Evolutionary conservation across 805 yeast genomes (phyloP), one percentile per base, ranked within the genome.

Genomic region (Suhomyces faveliae): DNA sequence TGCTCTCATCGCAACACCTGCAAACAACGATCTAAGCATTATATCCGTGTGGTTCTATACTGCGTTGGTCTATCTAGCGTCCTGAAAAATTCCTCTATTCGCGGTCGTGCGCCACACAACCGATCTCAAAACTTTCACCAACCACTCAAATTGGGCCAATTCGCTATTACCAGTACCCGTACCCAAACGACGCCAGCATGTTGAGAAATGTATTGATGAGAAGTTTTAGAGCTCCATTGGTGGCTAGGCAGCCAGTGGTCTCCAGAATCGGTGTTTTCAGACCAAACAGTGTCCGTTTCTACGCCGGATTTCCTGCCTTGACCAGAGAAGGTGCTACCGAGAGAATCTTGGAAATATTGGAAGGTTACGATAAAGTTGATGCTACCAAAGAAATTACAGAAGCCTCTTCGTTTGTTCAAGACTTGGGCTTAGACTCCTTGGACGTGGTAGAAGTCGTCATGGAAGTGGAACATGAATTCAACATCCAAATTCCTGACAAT

Each of bases 251-350:
- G 11, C 57, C 60, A 41, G 40, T 52, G 19, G 51, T 45, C 21
- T 23, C 47, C 23, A 24, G 45, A 13, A 20, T 35, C 17, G 37
- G 27, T 13, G 27, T 29, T 20, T 19, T 19, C 20, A 43, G 49
- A 44, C 50, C 49, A 17, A 45, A 50, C 30, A 33, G 45, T 12
- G 58, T 62, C 39, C 64, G 71, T 51, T 60, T 57, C 41, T 83
- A 83, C 64, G 81, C 87, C 29, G 77, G 74, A 43, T 80, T 79
- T 51, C 85, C 87, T 23, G 74, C 77, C 24, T 71, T 84, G 56
- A 79, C 86, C 39, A 79, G 77, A 63, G 87, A 83, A n/a, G 63
- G 78, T 33, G 80, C 85, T 46, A 71, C 71, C 45, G 85, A 81
- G 57, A 77, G 89, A 71, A 72, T 84, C 47, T 60, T 81, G 47